These are phyloP conservation scores for Kodamaea fungicola DNA, from an alignment of 1,139 yeast genomes.

Conservation along the genomic window DNA sequence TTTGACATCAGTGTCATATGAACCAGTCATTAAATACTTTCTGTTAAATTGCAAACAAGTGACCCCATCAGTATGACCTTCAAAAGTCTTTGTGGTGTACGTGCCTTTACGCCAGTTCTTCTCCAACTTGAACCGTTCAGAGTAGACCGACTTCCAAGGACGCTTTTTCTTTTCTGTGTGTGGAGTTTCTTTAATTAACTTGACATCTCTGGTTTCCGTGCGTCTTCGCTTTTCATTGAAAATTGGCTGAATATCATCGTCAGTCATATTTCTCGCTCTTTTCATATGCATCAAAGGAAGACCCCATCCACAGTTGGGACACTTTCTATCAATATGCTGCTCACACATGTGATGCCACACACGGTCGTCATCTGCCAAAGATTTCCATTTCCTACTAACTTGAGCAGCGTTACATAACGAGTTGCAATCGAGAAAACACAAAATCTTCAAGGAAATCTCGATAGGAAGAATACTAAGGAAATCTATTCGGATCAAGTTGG, in stretches of 20 bases:
- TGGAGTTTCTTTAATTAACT: conserved; percentile 19
- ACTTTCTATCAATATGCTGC: conserved; percentile 94
- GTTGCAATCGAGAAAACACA: conserved; percentile 86
- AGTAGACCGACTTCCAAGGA: conserved; percentile 95
- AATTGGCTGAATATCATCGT: conserved; percentile 23
- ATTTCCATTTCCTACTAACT: conserved; percentile 83
- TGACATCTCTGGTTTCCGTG: conserved; percentile 11
- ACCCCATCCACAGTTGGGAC: conserved; percentile 99
- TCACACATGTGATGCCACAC: conserved; percentile 99
- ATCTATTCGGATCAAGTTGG: conserved; percentile 79
- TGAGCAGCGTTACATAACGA: conserved; percentile 92
- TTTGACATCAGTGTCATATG: conserved; percentile 83
- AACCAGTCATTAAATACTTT: conserved; percentile 81
- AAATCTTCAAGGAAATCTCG: conserved; percentile 78
- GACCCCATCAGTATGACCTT: conserved; percentile 86
- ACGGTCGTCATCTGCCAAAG: conserved; percentile 88
- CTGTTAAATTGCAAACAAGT: conserved; percentile 79
- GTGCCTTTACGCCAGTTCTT: conserved; percentile 91
- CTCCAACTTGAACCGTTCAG: conserved; percentile 87
- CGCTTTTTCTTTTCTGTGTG: conserved; percentile 31
- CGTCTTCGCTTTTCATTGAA: conserved; percentile 11
- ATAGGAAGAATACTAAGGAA: conserved; percentile 81
- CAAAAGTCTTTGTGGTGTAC: conserved; percentile 60
- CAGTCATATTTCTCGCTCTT: conserved; percentile 53
- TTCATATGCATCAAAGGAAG: conserved; percentile 86